Evolutionary conservation across 2,329 filamentous ascomycete species (phyloP), one percentile per base, ranked within the genome.

Genomic region (Venturia pyrina): DNA sequence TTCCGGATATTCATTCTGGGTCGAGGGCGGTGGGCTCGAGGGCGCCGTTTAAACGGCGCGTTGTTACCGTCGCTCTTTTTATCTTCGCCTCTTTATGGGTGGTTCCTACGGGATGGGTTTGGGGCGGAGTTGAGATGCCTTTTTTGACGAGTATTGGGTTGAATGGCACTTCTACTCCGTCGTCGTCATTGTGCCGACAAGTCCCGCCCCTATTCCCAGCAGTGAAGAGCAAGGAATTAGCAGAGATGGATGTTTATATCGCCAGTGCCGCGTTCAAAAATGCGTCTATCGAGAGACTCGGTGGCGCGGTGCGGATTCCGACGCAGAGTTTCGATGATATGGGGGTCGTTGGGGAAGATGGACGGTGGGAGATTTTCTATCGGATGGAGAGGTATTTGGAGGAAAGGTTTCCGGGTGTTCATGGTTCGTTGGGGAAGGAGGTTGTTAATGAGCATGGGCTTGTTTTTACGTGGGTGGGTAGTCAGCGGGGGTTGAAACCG

Each of bases 371-470:
- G 1, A 78, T 83, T 11, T 83, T 89, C 69, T 79, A 79, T 57
- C 75, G 81, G 2, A 80, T 89, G 64, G 81, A 83, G 6, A 70
- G 72, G 8, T 81, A 81, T 43, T 74, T 87, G 41, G 70, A 79
- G 65, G 69, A 76, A 66, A 78, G 80, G 0, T 87, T 84, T 68
- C 85, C 85, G 0, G 71, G 78, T 2, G 75, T 83, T 70, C 69
- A 63, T 46, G 66, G 62, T 17, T 24, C 13, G 4, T 73, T 85
- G 63, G 71, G 75, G 7, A 73, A 85, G 0, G 81, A 86, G 65
- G 82, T 81, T 67, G 74, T 87, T 69, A 87, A 88, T 71, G 83
- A 79, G 1, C 82, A 87, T 70, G 85, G 82, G 2, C 75, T 87
- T 56, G 71, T 87, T 40, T 86, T 82, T 71, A 85, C 83, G 1